Evolutionary conservation across 176 grass and related monocot genomes (phyloP), one percentile per base, ranked within the genome.

Genomic region (Eragrostis nindensis): DNA sequence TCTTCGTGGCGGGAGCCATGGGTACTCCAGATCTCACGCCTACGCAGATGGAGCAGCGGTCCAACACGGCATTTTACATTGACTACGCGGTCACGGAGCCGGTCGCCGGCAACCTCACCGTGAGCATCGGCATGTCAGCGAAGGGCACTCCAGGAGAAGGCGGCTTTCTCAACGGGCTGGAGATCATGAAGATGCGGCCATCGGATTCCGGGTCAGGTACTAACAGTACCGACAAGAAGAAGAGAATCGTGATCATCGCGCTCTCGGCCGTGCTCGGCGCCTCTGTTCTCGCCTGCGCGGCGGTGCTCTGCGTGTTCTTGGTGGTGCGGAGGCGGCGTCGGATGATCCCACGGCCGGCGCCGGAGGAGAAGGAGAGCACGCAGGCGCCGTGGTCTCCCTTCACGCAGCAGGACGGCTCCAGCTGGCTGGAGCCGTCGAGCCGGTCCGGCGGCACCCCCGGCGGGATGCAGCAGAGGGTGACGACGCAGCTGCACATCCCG

Each of bases 91-190:
- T 78, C 22, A 38, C 0, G 82, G 73, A 80, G 16, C 59, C 38
- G 12, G 3, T 2, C 13, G 3, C 54, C 52, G 75, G 62, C 52
- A 91, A 88, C 47, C 69, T 94, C 80, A 94, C 61, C 5, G 78
- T 94, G 7, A 91, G 39, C 78, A 83, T 94, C 74, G 67, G 88
- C 41, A 64, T 0, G 64, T 81, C 80, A 61, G 0, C 0, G 12
- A 78, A 44, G n/a, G 6, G 67, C 48, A 52, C 1, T 6, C 9
- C 0, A 0, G 63, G 0, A 2, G 2, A 4, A 7, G 78, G 79
- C 15, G 95, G 80, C 15, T 67, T 91, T 5, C 88, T 98, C 1
- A 98, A 98, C 30, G 92, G 95, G 48, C 80, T 98, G 13, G 95
- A 98, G 81, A 93, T 98, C 71, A 89, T 98, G 81, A 87, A 73